Evolutionary conservation across 768 basidiomycete species (phyloP).

Genomic region (Boletales sp.): DNA sequence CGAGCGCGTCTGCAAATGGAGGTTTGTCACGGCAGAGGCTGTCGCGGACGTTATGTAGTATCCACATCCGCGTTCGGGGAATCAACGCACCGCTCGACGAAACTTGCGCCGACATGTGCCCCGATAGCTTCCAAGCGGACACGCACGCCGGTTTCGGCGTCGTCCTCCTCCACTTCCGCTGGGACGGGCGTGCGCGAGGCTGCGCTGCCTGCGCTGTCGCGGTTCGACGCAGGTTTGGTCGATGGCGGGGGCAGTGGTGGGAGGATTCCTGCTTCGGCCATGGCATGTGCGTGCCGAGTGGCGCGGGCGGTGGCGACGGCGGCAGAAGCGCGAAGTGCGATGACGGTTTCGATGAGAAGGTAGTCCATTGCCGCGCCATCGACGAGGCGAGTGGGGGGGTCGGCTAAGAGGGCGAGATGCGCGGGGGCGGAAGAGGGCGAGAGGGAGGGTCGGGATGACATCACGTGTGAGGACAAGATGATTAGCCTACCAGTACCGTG

Average conservation of each 20-base stretch:
- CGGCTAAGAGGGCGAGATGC: constrained; percentile 46
- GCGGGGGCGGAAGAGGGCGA: too few relatives aligned
- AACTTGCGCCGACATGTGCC: constrained; percentile 79
- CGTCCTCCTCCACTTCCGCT: constrained; percentile 45
- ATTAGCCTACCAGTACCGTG: too few relatives aligned
- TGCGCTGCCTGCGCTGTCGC: constrained; percentile 36
- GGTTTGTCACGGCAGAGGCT: constrained; percentile 76
- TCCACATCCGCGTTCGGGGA: too few relatives aligned
- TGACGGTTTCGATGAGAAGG: constrained; percentile 78
- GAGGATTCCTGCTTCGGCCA: constrained; percentile 75
- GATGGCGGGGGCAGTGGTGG: constrained; percentile 43
- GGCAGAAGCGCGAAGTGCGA: constrained; percentile 70
- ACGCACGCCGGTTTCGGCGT: constrained; percentile 63
- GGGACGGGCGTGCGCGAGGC: constrained; percentile 11
- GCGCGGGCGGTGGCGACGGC: constrained; percentile 64
- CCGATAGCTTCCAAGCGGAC: constrained; percentile 79
- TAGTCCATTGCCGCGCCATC: constrained; percentile 79
- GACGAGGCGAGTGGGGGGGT: constrained; percentile 57
- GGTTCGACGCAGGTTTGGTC: constrained; percentile 29
- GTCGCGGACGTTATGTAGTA: not conserved
- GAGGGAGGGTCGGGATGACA: too few relatives aligned
- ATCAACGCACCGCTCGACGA: constrained; percentile 67
- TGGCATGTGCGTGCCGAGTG: constrained; percentile 71
- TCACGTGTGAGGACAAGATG: too few relatives aligned
- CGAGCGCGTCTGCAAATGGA: constrained; percentile 79